Conservation (phyloP, 2,329 filamentous ascomycete genomes). For the Claviceps sp. region DNA sequence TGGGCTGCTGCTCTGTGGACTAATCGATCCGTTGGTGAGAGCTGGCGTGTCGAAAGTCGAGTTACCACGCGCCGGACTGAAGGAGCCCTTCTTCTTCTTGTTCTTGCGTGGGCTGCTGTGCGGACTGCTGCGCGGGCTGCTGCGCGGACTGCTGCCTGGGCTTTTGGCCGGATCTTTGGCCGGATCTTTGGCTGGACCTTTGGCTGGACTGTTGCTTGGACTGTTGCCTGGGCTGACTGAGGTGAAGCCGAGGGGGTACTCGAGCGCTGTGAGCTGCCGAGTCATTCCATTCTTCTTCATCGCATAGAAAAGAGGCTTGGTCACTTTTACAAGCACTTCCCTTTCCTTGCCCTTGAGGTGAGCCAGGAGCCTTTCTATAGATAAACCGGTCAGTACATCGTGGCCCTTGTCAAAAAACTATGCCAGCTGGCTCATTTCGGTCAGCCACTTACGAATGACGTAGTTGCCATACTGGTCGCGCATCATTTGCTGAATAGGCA, state of each 20-base stretch:
- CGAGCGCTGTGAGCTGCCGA: conserved; percentile 39
- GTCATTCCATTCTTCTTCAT: conserved; percentile 52
- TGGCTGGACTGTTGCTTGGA: neutral
- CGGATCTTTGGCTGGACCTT: no score
- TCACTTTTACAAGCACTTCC: conserved; percentile 45
- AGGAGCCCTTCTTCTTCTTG: conserved; percentile 15
- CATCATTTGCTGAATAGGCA: conserved; percentile 63
- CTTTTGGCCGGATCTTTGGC: neutral
- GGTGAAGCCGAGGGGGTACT: conserved; percentile 18
- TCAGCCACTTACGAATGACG: conserved; percentile 64
- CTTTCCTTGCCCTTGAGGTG: conserved; percentile 47
- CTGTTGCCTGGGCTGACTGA: conserved; percentile 6
- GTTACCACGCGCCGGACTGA: conserved; percentile 31
- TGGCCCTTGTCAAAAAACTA: no score
- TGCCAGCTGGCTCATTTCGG: no score
- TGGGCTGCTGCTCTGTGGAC: conserved; percentile 51
- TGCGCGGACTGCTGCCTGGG: neutral
- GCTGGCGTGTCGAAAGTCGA: conserved; percentile 49
- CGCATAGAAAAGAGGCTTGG: conserved; percentile 46
- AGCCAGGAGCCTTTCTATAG: conserved; percentile 63
- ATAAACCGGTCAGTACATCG: conserved; percentile 13
- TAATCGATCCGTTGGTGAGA: conserved; percentile 56
- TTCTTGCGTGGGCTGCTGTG: neutral
- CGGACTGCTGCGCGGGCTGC: neutral
- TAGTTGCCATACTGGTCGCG: conserved; percentile 92